phyloP scores from a whole-genome alignment of 2,329 filamentous ascomycete species.

The Tolypocladium album region DNA sequence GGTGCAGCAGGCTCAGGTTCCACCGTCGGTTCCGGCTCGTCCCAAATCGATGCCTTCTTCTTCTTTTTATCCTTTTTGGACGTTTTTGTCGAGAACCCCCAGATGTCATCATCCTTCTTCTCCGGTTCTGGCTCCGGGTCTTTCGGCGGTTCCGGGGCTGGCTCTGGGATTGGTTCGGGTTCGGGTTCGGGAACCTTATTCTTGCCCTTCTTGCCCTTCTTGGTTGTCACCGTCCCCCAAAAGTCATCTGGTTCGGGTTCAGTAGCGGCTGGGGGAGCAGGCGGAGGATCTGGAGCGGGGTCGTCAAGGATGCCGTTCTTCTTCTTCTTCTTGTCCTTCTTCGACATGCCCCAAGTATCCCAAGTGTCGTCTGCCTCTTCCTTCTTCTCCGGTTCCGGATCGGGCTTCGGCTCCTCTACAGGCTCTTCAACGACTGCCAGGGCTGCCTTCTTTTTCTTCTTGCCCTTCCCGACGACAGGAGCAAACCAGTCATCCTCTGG shows the following conservation, averaged over 20 bases:
- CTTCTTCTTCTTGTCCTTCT: conserved; percentile 24
- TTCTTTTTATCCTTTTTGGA: conserved; percentile 21
- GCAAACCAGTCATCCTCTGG: conserved; percentile 10
- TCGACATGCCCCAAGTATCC: conserved; percentile 16
- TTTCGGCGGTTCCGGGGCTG: conserved; percentile 9
- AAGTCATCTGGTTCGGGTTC: neutral
- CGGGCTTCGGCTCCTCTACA: conserved; percentile 9
- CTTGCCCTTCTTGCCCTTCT: conserved; percentile 26
- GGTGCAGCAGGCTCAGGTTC: conserved; percentile 10
- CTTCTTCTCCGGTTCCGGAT: conserved; percentile 15
- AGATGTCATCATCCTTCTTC: conserved; percentile 20
- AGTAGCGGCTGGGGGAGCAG: neutral
- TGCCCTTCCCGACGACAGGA: conserved; percentile 16
- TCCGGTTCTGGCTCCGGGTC: conserved; percentile 12
- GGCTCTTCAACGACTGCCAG: conserved; percentile 10
- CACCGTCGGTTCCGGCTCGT: conserved; percentile 9
- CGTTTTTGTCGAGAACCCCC: conserved; percentile 15
- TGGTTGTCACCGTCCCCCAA: conserved; percentile 5
- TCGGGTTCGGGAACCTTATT: conserved; percentile 8
- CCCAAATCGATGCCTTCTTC: conserved; percentile 13
- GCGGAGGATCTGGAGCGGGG: conserved; percentile 1
- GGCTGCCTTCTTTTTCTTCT: conserved; percentile 25
- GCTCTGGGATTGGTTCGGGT: conserved; percentile 15
- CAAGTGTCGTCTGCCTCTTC: conserved; percentile 20
- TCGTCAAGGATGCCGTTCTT: conserved; percentile 1